These are phyloP conservation scores for Saccharomyces eubayanus DNA, from an alignment of 805 yeast species.

Conservation along the genomic window DNA sequence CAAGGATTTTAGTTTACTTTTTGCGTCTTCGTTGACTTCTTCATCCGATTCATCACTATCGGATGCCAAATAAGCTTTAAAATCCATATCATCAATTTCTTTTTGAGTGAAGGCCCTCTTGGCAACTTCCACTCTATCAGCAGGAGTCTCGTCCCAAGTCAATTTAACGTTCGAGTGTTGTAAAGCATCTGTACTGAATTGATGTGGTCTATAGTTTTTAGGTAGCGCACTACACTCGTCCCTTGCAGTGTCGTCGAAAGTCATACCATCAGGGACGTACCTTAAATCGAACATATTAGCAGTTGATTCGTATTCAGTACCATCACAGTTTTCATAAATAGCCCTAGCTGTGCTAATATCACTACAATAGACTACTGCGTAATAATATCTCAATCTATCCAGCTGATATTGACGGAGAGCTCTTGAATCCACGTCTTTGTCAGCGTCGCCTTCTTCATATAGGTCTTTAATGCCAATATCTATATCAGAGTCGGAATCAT, in stretches of 20 bases:
- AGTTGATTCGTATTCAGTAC: slow-evolving; percentile 91
- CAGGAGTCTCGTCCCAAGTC: slow-evolving; percentile 98
- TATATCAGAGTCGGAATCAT: slow-evolving; percentile 39
- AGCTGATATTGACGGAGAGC: slow-evolving; percentile 83
- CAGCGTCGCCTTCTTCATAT: slow-evolving; percentile 74
- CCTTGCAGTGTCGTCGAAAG: slow-evolving; percentile 67
- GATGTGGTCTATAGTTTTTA: slow-evolving; percentile 63
- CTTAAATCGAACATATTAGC: slow-evolving; percentile 90
- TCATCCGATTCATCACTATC: slow-evolving; percentile 53
- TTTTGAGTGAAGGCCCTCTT: slow-evolving; percentile 77
- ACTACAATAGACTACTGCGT: slow-evolving; percentile 85
- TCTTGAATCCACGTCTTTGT: slow-evolving; percentile 74
- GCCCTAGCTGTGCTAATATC: slow-evolving; percentile 57
- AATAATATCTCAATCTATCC: slow-evolving; percentile 85
- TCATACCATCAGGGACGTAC: slow-evolving; percentile 89
- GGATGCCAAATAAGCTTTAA: slow-evolving; percentile 83
- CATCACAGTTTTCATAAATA: slow-evolving; percentile 84
- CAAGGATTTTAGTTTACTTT: slow-evolving; percentile 55
- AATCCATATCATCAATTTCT: slow-evolving; percentile 85
- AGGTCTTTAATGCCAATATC: slow-evolving; percentile 62
- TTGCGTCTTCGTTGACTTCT: slow-evolving; percentile 33
- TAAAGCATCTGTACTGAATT: slow-evolving; percentile 87
- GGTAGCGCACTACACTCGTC: slow-evolving; percentile 72
- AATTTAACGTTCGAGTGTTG: slow-evolving; percentile 93
- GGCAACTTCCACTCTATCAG: slow-evolving; percentile 69